A percentile compares a stretch with the other conserved stretches of the same genome.
phyloP scores from a whole-genome alignment of 1,139 yeast genomes.

The Pneumocystis canis region DNA sequence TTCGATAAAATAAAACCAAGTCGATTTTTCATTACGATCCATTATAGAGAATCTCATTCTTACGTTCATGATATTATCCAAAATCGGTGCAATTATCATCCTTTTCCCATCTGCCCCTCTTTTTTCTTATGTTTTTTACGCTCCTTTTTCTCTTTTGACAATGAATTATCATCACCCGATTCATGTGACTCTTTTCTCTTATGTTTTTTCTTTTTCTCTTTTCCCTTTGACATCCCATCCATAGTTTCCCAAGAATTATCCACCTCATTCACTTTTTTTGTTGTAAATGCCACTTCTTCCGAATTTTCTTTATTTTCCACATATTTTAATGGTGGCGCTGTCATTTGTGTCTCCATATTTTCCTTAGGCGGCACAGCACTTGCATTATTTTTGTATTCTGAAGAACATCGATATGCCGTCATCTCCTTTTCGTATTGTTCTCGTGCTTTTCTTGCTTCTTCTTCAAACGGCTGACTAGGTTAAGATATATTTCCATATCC shows the following conservation, averaged over 20 bases:
- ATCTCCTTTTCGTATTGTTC: constrained; percentile 48
- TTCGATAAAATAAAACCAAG: not conserved
- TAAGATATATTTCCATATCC: not conserved
- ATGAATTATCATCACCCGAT: not conserved
- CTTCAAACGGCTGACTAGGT: constrained; percentile 42
- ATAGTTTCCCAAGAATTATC: not conserved
- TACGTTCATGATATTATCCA: not conserved
- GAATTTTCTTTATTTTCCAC: not conserved
- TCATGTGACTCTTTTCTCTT: not conserved
- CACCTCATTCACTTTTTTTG: not conserved
- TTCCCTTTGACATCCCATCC: not conserved
- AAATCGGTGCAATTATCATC: not conserved
- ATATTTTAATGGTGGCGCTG: not conserved
- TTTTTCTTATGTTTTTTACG: not conserved
- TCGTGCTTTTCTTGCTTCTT: constrained; percentile 52
- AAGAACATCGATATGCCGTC: constrained; percentile 10
- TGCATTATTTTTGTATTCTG: not conserved
- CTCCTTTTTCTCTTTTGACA: not conserved
- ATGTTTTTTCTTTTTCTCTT: not conserved
- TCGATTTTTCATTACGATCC: not conserved
- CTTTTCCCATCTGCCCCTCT: not conserved
- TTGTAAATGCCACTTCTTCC: not conserved
- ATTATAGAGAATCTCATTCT: not conserved
- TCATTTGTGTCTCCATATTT: not conserved
- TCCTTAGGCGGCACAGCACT: not conserved